Evolutionary conservation across 2,329 filamentous ascomycete species (phyloP), one percentile per base, ranked within the genome.

Genomic region (Phaeosphaeriaceae sp.): DNA sequence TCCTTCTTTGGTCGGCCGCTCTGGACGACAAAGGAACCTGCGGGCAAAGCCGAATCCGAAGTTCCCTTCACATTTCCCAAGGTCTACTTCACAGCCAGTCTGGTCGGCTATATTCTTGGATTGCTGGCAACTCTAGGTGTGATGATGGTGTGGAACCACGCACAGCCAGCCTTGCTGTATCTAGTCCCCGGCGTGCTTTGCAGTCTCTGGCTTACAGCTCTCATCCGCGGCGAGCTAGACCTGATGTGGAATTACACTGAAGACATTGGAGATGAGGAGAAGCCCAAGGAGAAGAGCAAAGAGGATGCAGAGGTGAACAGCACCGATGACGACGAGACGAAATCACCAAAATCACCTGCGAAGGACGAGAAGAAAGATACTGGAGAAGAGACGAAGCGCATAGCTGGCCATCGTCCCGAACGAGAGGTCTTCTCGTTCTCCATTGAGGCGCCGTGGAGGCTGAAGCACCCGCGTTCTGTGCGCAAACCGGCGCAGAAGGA

Each of bases 121-220:
- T 91, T 98, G 88, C 61, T 92, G 1, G 81, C 84, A 1, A 97
- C 94, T 0, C 78, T 97, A 19, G 80, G 84, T 0, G 90, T 93
- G 68, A 90, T 98, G 79, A 83, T 93, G 50, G 79, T 92, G 10
- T 95, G 88, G 70, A 85, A 89, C 48, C 92, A 92, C 61, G 92
- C 91, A 2, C 94, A 99, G 73, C 94, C 94, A 0, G 94, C 95
- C 7, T 83, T 99, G 31, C 81, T 99, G 15, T 98, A 98, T 73
- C 86, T 99, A 7, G 95, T 98, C 0, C 94, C 94, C 0, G 89
- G 91, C 0, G 92, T 98, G 0, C 80, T 97, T 5, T 82, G 85
- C 1, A 85, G 89, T 1, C 73, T 95, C 1, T 96, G 92, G 90
- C 76, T 88, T 3, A 95, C 91, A 1, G 94, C 90, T 0, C 66